Evolutionary conservation across 352 stramenopile genomes (phyloP).

Genomic region (Pythium scleroteichum): DNA sequence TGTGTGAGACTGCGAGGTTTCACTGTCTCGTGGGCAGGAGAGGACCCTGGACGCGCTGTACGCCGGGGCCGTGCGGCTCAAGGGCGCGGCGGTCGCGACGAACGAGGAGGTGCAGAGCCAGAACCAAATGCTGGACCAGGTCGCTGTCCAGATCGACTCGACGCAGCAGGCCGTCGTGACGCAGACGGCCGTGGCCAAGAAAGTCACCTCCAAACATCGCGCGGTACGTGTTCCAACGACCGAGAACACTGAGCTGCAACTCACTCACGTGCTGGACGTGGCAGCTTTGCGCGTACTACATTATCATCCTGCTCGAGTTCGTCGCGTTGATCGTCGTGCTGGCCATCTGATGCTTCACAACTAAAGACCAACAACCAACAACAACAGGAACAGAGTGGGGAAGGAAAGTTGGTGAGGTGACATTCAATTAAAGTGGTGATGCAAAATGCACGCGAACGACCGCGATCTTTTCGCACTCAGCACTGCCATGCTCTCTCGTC

Average conservation of each 20-base stretch:
- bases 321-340: conserved; percentile 54
- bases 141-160: conserved; percentile 45
- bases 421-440: conserved; percentile 5
- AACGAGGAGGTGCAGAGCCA: conserved; percentile 64
- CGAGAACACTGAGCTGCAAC: neutral
- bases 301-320: conserved; percentile 54
- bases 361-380: neutral
- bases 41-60: conserved; percentile 59
- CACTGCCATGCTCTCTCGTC: neutral
- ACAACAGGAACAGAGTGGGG: neutral
- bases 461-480: neutral
- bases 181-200: conserved; percentile 54
- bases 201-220: conserved; percentile 45
- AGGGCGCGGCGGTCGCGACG: conserved; percentile 49
- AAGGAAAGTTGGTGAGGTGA: neutral
- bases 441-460: neutral
- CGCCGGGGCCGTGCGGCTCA: conserved; percentile 48
- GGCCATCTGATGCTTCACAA: conserved; percentile 35
- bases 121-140: conserved; percentile 61
- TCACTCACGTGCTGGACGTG: conserved; percentile 2
- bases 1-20: neutral
- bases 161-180: conserved; percentile 43
- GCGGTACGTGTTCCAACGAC: conserved; percentile 24
- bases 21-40: conserved; percentile 33
- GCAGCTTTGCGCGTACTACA: conserved; percentile 55